Evolutionary conservation across 2,329 filamentous ascomycete species (phyloP), one percentile per base, ranked within the genome.

Genomic region (Corynespora cassiicola): DNA sequence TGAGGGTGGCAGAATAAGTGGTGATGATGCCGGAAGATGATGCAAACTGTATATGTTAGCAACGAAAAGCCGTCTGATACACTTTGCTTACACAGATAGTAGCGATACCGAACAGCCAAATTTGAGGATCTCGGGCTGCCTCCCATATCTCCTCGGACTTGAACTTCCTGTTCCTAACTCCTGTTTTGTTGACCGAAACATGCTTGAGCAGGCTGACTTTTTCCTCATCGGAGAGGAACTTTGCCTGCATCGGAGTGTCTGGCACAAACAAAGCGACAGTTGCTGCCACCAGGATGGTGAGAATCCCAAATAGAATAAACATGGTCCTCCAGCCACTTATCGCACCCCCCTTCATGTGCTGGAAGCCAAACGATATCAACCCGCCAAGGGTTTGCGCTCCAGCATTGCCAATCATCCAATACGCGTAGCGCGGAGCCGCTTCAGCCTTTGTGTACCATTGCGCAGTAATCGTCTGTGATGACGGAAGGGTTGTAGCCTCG

Each of bases 111-210:
- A n/a, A n/a, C 9, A 27, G 71, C 78, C 78, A 81, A 1, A 76
- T 75, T 61, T 80, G 69, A 1, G 77, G 78, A 45, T 81, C 78
- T 8, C 65, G 33, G 4, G 81, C 51, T 0, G 78, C 75, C 47
- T 81, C 78, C 7, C 75, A 68, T 2, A 85, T 72, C 43, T 90
- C 87, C 11, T 75, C 72, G 70, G 76, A 73, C 43, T 84, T 84
- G 64, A 85, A 85, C 43, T 84, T 75, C 42, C 80, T 79, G 42
- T 79, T 85, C 3, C 82, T 83, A 10, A 86, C 82, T 1, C 86
- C 86, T 39, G 86, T 87, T 63, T 88, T 82, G 52, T 90, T 90
- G 23, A 80, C 76, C 0, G 85, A 76, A 4, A 90, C 78, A 0
- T 87, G 76, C 45, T 87, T 86, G n/a, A 88, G 70, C 0, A 83